Evolutionary conservation across 2,329 filamentous ascomycete genomes (phyloP).

Genomic region (Chaetothyriales sp.): DNA sequence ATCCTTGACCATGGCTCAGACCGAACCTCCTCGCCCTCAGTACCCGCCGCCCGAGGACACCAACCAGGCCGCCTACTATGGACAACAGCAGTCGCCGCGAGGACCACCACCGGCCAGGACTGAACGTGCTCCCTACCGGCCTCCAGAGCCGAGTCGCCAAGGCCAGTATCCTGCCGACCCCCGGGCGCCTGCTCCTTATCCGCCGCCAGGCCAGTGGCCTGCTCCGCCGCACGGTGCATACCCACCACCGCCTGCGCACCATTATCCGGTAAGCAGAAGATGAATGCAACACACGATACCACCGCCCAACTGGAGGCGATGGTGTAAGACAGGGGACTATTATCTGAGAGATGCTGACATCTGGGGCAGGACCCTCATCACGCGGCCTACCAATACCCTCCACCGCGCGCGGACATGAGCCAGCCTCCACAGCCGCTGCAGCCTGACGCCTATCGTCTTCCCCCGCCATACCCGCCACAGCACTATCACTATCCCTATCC

Average conservation of each 20-base stretch:
- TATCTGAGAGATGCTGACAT: constrained; percentile 5
- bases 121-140: constrained; percentile 14
- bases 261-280: constrained; percentile 25
- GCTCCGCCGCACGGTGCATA: constrained; percentile 13
- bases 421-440: constrained; percentile 25
- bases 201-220: constrained; percentile 22
- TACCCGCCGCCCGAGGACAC: constrained; percentile 15
- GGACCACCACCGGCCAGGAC: constrained; percentile 9
- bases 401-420: constrained; percentile 24
- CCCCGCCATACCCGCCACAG: constrained; percentile 28
- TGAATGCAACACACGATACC: neutral
- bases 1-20: constrained; percentile 16
- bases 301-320: too few relatives aligned
- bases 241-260: constrained; percentile 19
- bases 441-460: constrained; percentile 28
- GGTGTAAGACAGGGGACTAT: neutral
- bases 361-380: constrained; percentile 15
- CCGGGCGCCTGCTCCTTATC: constrained; percentile 22
- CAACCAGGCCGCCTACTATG: constrained; percentile 12
- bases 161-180: constrained; percentile 32
- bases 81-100: constrained; percentile 11
- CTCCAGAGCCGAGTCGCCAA: constrained; percentile 28
- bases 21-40: constrained; percentile 13
- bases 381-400: constrained; percentile 21
- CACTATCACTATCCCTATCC: constrained; percentile 27